phyloP scores from a whole-genome alignment of 2,329 filamentous ascomycete genomes.

The Rugonectria rugulosa region DNA sequence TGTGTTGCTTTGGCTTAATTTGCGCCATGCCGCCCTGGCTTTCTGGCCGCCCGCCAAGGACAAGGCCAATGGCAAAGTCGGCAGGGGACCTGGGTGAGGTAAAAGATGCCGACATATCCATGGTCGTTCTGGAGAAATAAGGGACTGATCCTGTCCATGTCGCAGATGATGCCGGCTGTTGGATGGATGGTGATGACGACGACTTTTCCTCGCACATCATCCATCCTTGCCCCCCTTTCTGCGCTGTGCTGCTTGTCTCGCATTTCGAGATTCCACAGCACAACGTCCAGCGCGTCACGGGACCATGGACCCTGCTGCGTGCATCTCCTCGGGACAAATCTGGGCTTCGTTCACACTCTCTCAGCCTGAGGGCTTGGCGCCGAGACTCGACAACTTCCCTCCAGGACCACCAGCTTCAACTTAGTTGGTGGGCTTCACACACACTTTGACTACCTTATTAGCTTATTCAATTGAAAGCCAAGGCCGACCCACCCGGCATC shows the following conservation, averaged over 20 bases:
- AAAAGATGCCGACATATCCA: conserved; percentile 40
- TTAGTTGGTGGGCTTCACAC: conserved; percentile 12
- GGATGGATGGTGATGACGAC: too few relatives aligned
- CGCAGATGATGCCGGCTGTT: too few relatives aligned
- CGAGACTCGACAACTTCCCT: conserved; percentile 16
- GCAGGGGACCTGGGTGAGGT: conserved; percentile 10
- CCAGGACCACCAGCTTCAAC: conserved; percentile 5
- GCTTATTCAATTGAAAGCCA: too few relatives aligned
- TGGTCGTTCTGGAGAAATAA: not conserved
- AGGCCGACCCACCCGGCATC: conserved; percentile 34
- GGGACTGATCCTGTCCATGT: too few relatives aligned
- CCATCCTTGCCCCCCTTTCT: too few relatives aligned
- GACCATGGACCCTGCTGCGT: not conserved
- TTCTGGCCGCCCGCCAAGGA: not conserved
- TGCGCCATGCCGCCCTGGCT: not conserved
- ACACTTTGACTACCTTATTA: too few relatives aligned
- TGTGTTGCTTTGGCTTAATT: too few relatives aligned
- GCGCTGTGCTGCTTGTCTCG: too few relatives aligned
- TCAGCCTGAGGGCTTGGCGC: conserved; percentile 26
- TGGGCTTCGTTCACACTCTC: not conserved
- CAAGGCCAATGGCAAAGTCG: conserved; percentile 8
- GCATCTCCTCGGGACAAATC: too few relatives aligned
- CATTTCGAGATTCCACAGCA: not conserved
- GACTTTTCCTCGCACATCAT: too few relatives aligned
- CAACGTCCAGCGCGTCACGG: conserved; percentile 10